Conservation (phyloP, 768 basidiomycete genomes). For the Tulasnella calospora region DNA sequence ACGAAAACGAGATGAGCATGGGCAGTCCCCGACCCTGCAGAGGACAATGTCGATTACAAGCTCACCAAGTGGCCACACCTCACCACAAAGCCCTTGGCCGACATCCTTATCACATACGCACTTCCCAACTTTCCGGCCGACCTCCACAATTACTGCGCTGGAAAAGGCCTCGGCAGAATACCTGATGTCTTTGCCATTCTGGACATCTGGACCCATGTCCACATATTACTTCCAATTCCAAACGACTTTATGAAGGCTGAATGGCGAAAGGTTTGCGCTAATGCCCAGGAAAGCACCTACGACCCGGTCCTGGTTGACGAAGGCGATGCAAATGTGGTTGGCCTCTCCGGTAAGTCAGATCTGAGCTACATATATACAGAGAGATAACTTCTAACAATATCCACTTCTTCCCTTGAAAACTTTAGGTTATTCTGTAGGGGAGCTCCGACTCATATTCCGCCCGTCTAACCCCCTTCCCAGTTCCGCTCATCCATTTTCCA, state of each 20-base stretch:
- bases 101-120: background rate
- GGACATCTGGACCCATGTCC: background rate
- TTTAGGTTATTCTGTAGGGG: background rate
- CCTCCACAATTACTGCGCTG: background rate
- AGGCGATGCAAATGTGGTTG: background rate
- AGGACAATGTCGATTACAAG: background rate
- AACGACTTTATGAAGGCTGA: background rate
- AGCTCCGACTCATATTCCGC: background rate
- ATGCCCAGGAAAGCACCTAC: background rate
- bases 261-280: background rate
- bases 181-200: background rate
- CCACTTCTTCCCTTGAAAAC: too few species aligned
- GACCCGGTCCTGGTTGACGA: background rate
- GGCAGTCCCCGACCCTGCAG: background rate
- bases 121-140: background rate
- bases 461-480: background rate
- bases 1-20: background rate
- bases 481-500: background rate
- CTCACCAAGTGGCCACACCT: background rate
- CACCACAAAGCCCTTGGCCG: background rate
- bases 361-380: background rate
- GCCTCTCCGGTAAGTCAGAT: background rate
- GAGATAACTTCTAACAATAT: too few species aligned
- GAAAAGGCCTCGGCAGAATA: background rate
- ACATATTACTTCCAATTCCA: background rate